Base-by-base conservation (phyloP, 495 filamentous ascomycete species). In the Daldinia bambusicola region DNA sequence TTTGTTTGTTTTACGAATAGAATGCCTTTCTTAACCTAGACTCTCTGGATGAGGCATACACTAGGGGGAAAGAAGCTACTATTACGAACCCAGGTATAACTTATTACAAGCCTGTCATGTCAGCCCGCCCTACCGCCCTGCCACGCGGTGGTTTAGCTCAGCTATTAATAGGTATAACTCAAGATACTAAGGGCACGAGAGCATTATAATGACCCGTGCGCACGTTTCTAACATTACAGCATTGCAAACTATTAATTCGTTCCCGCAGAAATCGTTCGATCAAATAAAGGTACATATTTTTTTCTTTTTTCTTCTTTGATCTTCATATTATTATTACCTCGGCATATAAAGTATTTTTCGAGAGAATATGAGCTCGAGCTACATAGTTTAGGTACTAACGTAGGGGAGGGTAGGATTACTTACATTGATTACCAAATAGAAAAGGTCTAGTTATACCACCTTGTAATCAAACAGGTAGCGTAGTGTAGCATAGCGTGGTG, bases 141-240 rank as follows among this genome's bases (percentile, higher is more conserved):
- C 16, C 8, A 18, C 16, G 41, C 16, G 3, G n/a, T 16, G 16
- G 26, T 26, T 3, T 48, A 48, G 43, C 43, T 48, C 43, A 48
- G 16, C 43, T 48, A 48, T 48, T 48, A 48, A 48, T 48, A 48
- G 43, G 16, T 48, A 48, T 48, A 48, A 12, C 16, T 48, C 10
- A 48, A 13, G 43, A 20, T 22, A 48, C 18, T 48, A 4, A 22
- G 43, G 9, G 9, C 43, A 48, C 43, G 43, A 48, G 43, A 48
- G 43, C 43, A 48, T 48, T 48, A 48, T 48, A 12, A 48, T 22
- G 43, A 48, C 2, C 43, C 43, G 43, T 48, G 43, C 43, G 18
- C 43, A 48, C 43, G 26, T 26, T 48, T 48, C 16, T 48, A 48
- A 48, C 43, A 48, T 48, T 48, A 22, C 43, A 4, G 8, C 9